Conservation (phyloP, 2,329 filamentous ascomycete genomes). For the Davidsoniella neocaledoniae region DNA sequence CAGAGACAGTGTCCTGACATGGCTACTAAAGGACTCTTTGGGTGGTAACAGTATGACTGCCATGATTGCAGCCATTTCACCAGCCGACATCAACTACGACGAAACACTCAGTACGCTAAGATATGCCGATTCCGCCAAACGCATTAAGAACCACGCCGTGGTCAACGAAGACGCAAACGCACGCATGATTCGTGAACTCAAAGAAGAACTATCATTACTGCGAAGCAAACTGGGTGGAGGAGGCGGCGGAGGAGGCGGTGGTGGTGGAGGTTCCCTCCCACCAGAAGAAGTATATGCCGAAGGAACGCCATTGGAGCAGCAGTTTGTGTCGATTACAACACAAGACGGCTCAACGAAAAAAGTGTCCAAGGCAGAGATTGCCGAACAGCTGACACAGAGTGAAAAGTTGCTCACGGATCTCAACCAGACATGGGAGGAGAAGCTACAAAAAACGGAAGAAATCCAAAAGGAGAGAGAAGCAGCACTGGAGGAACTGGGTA, state of each 20-base stretch:
- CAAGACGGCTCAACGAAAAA: conserved; percentile 78
- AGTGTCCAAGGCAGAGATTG: conserved; percentile 95
- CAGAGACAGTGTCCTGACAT: conserved; percentile 89
- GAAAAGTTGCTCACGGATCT: conserved; percentile 92
- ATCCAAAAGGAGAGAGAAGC: conserved; percentile 96
- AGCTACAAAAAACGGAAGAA: conserved; percentile 81
- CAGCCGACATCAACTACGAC: conserved; percentile 97
- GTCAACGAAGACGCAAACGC: conserved; percentile 98
- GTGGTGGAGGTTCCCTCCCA: conserved; percentile 31
- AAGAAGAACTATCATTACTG: conserved; percentile 78
- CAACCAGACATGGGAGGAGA: conserved; percentile 98
- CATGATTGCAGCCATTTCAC: conserved; percentile 98
- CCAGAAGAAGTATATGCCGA: conserved; percentile 78
- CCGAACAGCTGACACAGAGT: conserved; percentile 86
- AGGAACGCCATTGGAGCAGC: conserved; percentile 82
- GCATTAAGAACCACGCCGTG: conserved; percentile 99
- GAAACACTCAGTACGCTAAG: conserved; percentile 90
- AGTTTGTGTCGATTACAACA: conserved; percentile 87
- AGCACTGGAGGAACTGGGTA: conserved; percentile 87
- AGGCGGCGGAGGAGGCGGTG: conserved; percentile 24
- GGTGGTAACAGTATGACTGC: conserved; percentile 98
- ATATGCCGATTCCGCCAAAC: conserved; percentile 93
- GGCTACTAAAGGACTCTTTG: conserved; percentile 90
- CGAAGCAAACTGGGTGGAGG: conserved; percentile 66
- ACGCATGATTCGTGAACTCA: conserved; percentile 94